Percentiles rank a stretch among this genome's conserved stretches.
phyloP scores from a whole-genome alignment of 371 early-diverging fungal genomes.

The Neoconidiobolus thromboides region DNA sequence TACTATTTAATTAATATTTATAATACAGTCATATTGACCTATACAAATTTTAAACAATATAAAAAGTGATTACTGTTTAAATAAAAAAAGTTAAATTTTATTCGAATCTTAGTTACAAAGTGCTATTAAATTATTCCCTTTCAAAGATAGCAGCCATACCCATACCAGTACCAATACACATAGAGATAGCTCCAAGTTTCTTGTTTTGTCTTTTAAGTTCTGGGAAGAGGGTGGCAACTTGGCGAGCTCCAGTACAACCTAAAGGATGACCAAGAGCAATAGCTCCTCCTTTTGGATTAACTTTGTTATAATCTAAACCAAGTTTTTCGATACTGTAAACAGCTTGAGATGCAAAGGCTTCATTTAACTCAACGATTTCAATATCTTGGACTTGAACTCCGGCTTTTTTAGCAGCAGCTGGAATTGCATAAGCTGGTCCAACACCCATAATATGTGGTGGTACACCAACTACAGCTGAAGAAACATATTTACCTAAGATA shows the following conservation, averaged over 20 bases:
- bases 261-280: conserved; percentile 92
- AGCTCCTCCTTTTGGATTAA: conserved; percentile 97
- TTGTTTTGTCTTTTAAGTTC: conserved; percentile 77
- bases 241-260: conserved; percentile 90
- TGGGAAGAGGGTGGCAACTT: conserved; percentile 83
- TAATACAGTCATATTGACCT: too few relatives aligned
- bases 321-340: conserved; percentile 81
- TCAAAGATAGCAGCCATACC: conserved; percentile 89
- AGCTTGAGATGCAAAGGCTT: conserved; percentile 96
- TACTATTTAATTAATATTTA: too few relatives aligned
- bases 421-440: conserved; percentile 90
- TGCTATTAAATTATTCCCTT: conserved; percentile 33
- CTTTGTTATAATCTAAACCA: conserved; percentile 64
- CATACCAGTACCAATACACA: conserved; percentile 97
- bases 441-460: conserved; percentile 92
- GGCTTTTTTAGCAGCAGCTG: conserved; percentile 66
- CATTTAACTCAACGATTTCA: conserved; percentile 77
- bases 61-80: too few relatives aligned
- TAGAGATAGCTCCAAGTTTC: conserved; percentile 71
- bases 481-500: conserved; percentile 75
- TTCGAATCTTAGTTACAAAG: too few relatives aligned
- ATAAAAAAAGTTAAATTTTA: too few relatives aligned
- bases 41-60: too few relatives aligned
- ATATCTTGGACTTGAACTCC: conserved; percentile 63
- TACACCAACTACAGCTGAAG: conserved; percentile 80